Conservation (phyloP, 2,329 filamentous ascomycete species). For the Cordyceps javanica region DNA sequence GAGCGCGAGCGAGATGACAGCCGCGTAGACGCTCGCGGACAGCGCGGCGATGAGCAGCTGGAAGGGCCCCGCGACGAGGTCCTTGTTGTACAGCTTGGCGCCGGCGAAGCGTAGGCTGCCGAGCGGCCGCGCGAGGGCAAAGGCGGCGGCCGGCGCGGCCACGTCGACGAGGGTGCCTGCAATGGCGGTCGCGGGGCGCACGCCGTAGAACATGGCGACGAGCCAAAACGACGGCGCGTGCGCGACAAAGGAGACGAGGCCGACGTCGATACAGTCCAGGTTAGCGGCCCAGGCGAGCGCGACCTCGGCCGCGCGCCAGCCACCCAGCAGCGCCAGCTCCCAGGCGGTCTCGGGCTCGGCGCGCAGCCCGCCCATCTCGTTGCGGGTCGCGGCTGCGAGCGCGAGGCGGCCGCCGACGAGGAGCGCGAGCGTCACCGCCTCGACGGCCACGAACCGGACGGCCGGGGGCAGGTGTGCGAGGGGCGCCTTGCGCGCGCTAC, state of each 20-base stretch:
- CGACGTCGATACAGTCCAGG: conserved; percentile 68
- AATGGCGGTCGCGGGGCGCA: conserved; percentile 55
- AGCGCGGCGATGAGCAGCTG: conserved; percentile 61
- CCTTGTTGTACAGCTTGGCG: conserved; percentile 49
- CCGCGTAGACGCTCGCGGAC: conserved; percentile 65
- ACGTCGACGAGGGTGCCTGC: conserved; percentile 62
- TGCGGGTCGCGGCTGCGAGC: conserved; percentile 60
- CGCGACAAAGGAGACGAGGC: conserved; percentile 60
- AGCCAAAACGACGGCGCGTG: conserved; percentile 73
- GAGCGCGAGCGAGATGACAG: conserved; percentile 65
- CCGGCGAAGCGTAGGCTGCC: conserved; percentile 54
- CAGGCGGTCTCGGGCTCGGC: conserved; percentile 55
- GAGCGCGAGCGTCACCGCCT: conserved; percentile 52
- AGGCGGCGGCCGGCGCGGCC: conserved; percentile 63
- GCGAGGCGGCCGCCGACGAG: conserved; percentile 63
- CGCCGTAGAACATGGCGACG: conserved; percentile 68
- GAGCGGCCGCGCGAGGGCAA: conserved; percentile 64
- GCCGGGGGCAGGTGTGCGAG: background rate
- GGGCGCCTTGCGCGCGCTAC: background rate
- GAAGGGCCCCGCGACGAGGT: conserved; percentile 59
- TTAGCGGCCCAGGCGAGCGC: conserved; percentile 66
- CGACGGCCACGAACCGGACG: conserved; percentile 48
- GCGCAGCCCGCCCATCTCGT: conserved; percentile 57
- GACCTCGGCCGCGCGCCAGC: conserved; percentile 58
- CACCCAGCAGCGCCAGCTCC: conserved; percentile 50